Percentiles rank a stretch among this genome's conserved stretches.
Evolutionary conservation across 352 stramenopile species (phyloP).

Genomic region (Phytophthora uliginosa): DNA sequence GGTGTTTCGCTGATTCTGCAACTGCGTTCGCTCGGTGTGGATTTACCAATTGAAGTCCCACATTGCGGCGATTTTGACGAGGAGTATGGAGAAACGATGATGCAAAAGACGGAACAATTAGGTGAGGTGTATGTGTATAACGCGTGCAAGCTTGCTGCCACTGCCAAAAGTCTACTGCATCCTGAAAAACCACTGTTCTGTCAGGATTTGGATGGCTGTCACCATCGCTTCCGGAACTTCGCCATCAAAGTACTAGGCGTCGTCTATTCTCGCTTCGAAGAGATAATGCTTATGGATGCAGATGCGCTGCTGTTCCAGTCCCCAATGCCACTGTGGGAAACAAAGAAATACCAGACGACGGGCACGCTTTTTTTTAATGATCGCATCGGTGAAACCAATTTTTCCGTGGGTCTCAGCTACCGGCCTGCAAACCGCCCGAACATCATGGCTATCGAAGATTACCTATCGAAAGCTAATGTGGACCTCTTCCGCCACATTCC

Average conservation of each 20-base stretch:
- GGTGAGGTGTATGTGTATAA: slow-evolving; percentile 76
- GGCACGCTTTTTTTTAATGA: slow-evolving; percentile 83
- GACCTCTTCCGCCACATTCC: slow-evolving; percentile 31
- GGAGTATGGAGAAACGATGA: slow-evolving; percentile 43
- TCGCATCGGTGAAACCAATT: slow-evolving; percentile 49
- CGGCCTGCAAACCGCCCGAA: slow-evolving; percentile 32
- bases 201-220: slow-evolving; percentile 46
- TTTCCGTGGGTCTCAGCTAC: slow-evolving; percentile 38
- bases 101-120: slow-evolving; percentile 40
- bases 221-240: slow-evolving; percentile 63
- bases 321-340: slow-evolving; percentile 63
- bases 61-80: slow-evolving; percentile 74
- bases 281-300: slow-evolving; percentile 84
- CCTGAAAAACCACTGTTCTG: slow-evolving; percentile 62
- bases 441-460: slow-evolving; percentile 44
- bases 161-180: slow-evolving; percentile 37
- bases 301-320: slow-evolving; percentile 76
- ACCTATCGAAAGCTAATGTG: slow-evolving; percentile 40
- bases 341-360: slow-evolving; percentile 56
- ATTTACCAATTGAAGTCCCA: slow-evolving; percentile 73
- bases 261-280: slow-evolving; percentile 71
- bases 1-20: slow-evolving; percentile 75
- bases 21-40: slow-evolving; percentile 58
- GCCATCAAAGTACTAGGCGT: slow-evolving; percentile 75
- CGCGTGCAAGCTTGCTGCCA: slow-evolving; percentile 56